These are phyloP conservation scores for Rhynchosporium secalis DNA, from an alignment of 2,329 filamentous ascomycete genomes.

Conservation along the genomic window DNA sequence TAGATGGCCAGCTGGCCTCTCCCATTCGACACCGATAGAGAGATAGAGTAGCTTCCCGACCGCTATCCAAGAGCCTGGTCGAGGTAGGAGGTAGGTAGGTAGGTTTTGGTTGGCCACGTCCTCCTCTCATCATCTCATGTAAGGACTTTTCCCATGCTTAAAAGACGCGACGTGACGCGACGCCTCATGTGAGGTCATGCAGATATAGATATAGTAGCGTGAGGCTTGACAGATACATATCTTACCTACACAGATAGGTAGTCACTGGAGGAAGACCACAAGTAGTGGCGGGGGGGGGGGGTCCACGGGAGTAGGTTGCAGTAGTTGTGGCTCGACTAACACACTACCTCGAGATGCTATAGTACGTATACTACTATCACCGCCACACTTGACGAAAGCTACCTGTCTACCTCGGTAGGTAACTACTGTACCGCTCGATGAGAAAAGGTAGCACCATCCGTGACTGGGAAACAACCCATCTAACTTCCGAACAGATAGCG, in stretches of 20 bases:
- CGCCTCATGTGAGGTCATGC: constrained; percentile 16
- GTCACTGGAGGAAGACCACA: background rate
- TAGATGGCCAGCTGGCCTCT: constrained; percentile 10
- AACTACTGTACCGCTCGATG: no score
- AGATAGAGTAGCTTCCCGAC: background rate
- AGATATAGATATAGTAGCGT: constrained; percentile 6
- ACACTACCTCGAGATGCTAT: no score
- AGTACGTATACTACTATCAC: background rate
- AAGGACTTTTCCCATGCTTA: background rate
- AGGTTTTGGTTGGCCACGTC: background rate
- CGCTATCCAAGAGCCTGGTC: background rate
- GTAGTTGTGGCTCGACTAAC: constrained; percentile 3
- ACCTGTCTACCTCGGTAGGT: no score
- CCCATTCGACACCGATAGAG: constrained; percentile 1
- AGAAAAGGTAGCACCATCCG: background rate
- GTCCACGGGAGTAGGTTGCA: background rate
- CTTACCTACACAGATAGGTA: background rate
- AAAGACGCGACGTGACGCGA: background rate
- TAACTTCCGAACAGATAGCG: no score
- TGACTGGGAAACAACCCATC: background rate
- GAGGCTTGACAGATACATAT: constrained; percentile 16
- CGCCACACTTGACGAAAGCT: background rate
- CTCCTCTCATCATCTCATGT: background rate
- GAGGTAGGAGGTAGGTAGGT: background rate
- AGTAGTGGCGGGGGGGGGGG: background rate